Base-by-base conservation (phyloP, 306 rosid species). In the Dryas octopetala region DNA sequence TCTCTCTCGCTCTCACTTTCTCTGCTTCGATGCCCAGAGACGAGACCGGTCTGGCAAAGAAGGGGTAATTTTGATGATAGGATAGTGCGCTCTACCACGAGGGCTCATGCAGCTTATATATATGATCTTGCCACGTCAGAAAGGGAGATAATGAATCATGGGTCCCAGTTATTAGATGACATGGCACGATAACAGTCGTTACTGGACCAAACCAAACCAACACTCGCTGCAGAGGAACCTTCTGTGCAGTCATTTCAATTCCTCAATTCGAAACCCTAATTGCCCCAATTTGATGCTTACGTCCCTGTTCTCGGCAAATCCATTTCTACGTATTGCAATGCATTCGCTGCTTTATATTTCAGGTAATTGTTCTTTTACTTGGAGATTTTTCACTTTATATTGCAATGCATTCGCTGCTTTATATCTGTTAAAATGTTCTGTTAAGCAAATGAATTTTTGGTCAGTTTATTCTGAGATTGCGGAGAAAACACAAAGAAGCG, bases 251-350 rank as follows among this genome's bases (percentile, higher is more conserved):
- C 15, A 17, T 8, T 48, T 19, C 28, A 57, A 44, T 26, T 19
- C 47, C 32, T 32, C 66, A 72, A 26, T 71, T 44, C 9, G 17
- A 68, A 72, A 46, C 57, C 76, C 40, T 7, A 66, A 72, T 58
- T 57, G n/a, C 65, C 54, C 67, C 16, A 58, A 58, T 46, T 26
- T 48, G 59, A 7, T 4, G 14, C 48, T 62, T 40, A 14, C 14
- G 6, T 62, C 49, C 41, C 12, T 63, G 68, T 40, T 15, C 50
- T 63, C 41, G 28, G 50, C 16, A 44, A 43, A 43, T 10, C 23
- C 51, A 43, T 8, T 3, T 71, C 3, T 4, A 5, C 58, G 57
- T 57, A 46, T 44, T 59, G 10, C 68, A 58, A 59, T 11, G 68
- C 50, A 2, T 71, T 46, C 54, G 26, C 6, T 44, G 66, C 15